Conservation (phyloP, 495 filamentous ascomycete genomes). For the Hypomontagnella submonticulosa region DNA sequence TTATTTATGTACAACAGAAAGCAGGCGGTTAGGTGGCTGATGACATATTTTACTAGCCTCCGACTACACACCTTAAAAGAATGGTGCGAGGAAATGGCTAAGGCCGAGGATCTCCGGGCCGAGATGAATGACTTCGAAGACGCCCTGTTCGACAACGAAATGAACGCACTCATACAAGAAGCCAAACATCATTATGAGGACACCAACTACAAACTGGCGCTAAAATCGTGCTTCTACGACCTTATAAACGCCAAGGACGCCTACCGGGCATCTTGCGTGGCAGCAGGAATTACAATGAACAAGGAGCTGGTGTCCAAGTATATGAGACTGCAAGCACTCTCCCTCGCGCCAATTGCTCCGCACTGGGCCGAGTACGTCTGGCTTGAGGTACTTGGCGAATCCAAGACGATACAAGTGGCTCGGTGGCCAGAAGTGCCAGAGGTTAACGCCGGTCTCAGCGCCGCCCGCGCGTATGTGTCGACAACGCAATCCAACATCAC, state of each 20-base stretch:
- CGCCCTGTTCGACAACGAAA: conserved; percentile 90
- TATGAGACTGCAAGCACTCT: conserved; percentile 85
- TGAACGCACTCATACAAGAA: conserved; percentile 84
- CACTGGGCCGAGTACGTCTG: conserved; percentile 97
- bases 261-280: conserved; percentile 83
- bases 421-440: conserved; percentile 78
- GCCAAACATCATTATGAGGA: conserved; percentile 79
- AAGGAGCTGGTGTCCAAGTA: conserved; percentile 78
- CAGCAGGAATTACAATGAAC: conserved; percentile 85
- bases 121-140: conserved; percentile 84
- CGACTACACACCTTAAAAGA: conserved; percentile 86
- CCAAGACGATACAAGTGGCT: conserved; percentile 79
- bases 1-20: background rate
- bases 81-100: conserved; percentile 88
- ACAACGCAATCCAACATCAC: conserved; percentile 80
- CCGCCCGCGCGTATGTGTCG: conserved; percentile 83
- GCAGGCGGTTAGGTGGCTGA: conserved; percentile 2
- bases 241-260: conserved; percentile 83
- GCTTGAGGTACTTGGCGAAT: conserved; percentile 84
- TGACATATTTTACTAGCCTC: conserved; percentile 51
- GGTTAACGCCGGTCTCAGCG: conserved; percentile 70
- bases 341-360: conserved; percentile 75
- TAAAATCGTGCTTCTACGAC: conserved; percentile 92
- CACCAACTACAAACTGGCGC: conserved; percentile 88
- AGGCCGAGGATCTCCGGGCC: conserved; percentile 75